Base-by-base conservation (phyloP, 202 grass and related monocot genomes). In the Brachypodium distachyon region DNA sequence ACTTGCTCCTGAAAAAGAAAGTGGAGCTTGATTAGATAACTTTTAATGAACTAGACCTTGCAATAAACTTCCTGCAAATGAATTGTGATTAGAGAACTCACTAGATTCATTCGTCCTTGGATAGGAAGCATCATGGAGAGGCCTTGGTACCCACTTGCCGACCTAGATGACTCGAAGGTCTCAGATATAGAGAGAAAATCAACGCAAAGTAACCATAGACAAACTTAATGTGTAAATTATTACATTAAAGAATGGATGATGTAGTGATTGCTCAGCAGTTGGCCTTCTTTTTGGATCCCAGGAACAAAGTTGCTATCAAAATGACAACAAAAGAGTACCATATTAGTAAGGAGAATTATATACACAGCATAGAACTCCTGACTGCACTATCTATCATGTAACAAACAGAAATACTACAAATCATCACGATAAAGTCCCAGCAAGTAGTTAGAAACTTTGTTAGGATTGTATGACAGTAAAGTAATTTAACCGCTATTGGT, bases 211-310 rank as follows among this genome's bases (percentile, higher is more conserved):
- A 82, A 28, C 72, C 42, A 50, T 31, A 44, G 13, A 78, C 8
- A 82, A n/a, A 41, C 6, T 28, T 22, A 62, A 81, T 74, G 47
- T 26, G 41, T 14, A 67, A 54, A 77, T 42, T 34, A 70, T 70
- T 97, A 97, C 93, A 76, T 93, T 88, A 85, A 97, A 97, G 85
- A 93, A 97, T 28, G 93, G 88, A 63, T 97, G 90, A 0, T 91
- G 90, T 77, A 97, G 77, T 73, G 83, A 59, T 86, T 97, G 90
- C 81, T 97, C 93, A 51, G 88, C 90, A 56, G 83, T 93, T 83
- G 93, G 90, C 81, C 93, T 89, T 68, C 81, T 91, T 77, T 9
- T 77, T 10, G 88, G 93, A 85, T 97, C 90, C 93, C 93, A 97
- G 50, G 93, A 97, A 36, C 93, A 97, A 69, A 97, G 84, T 87